These are phyloP conservation scores for Trichophyton verrucosum DNA, from an alignment of 2,329 filamentous ascomycete species.

Conservation along the genomic window DNA sequence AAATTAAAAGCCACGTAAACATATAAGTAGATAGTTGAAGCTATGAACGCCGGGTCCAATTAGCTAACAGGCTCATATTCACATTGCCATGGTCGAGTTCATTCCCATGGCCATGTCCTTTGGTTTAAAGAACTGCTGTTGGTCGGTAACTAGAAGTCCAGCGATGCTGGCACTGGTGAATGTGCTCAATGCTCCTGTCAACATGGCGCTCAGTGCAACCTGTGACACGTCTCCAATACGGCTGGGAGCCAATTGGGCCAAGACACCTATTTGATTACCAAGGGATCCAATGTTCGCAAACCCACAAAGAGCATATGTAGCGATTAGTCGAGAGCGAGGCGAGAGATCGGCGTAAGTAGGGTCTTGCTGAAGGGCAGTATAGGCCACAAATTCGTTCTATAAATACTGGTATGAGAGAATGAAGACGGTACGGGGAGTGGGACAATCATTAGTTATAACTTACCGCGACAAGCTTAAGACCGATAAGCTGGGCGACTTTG, in stretches of 20 bases:
- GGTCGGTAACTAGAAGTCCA: constrained; percentile 56
- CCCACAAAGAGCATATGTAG: constrained; percentile 69
- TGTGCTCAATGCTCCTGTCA: constrained; percentile 67
- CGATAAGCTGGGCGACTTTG: constrained; percentile 65
- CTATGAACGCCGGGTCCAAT: no score
- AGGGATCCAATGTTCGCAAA: constrained; percentile 81
- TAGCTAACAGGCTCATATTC: background rate
- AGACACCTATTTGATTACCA: constrained; percentile 79
- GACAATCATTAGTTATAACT: constrained; percentile 21
- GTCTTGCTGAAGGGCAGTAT: constrained; percentile 43
- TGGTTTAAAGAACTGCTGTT: constrained; percentile 17
- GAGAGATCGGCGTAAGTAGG: constrained; percentile 47
- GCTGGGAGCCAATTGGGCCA: constrained; percentile 65
- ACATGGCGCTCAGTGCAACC: constrained; percentile 62
- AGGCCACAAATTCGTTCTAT: constrained; percentile 68
- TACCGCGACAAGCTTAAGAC: constrained; percentile 66
- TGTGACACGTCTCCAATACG: constrained; percentile 62
- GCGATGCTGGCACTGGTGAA: constrained; percentile 67
- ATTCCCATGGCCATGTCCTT: background rate
- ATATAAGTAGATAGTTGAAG: no score
- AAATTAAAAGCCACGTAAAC: background rate
- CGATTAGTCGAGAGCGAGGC: constrained; percentile 63
- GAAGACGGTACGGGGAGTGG: constrained; percentile 7
- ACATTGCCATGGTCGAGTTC: background rate
- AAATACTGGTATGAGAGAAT: constrained; percentile 6